Conservation (phyloP, 257 asterid species). For the Hygrophila difformis region DNA sequence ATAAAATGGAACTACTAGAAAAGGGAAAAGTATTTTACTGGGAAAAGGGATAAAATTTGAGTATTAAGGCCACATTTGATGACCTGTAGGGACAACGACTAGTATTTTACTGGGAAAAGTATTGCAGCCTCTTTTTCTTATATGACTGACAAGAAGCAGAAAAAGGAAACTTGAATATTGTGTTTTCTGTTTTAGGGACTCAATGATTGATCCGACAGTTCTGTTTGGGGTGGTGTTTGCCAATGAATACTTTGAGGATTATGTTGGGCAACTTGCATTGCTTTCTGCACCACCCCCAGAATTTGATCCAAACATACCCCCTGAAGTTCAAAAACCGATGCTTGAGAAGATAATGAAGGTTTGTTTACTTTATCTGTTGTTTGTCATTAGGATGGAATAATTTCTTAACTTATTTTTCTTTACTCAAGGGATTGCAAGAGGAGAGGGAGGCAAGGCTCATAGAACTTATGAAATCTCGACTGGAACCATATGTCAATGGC, state of each 20-base stretch:
- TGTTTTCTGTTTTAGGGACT: constrained; percentile 34
- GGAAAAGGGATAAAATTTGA: no score
- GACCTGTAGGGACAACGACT: neutral
- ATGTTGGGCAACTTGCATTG: constrained; percentile 68
- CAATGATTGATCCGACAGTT: constrained; percentile 69
- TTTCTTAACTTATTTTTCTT: constrained; percentile 13
- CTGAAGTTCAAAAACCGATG: constrained; percentile 48
- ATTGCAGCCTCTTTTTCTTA: neutral
- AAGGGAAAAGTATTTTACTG: no score
- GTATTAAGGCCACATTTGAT: no score
- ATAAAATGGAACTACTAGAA: no score
- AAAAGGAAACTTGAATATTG: neutral
- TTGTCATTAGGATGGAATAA: no score
- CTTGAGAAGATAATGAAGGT: constrained; percentile 74
- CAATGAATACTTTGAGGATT: constrained; percentile 61
- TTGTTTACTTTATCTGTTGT: constrained; percentile 14
- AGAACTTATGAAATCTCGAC: constrained; percentile 41
- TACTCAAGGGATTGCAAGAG: constrained; percentile 49
- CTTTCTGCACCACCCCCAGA: constrained; percentile 56
- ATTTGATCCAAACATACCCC: constrained; percentile 43
- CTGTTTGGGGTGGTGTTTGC: constrained; percentile 83
- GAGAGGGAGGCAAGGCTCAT: constrained; percentile 72
- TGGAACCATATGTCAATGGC: constrained; percentile 60
- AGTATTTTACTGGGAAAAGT: neutral
- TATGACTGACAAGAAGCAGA: neutral